Percentiles rank a stretch among this genome's conserved stretches.
Conservation (phyloP, 805 yeast genomes). For the Saturnispora besseyi region DNA sequence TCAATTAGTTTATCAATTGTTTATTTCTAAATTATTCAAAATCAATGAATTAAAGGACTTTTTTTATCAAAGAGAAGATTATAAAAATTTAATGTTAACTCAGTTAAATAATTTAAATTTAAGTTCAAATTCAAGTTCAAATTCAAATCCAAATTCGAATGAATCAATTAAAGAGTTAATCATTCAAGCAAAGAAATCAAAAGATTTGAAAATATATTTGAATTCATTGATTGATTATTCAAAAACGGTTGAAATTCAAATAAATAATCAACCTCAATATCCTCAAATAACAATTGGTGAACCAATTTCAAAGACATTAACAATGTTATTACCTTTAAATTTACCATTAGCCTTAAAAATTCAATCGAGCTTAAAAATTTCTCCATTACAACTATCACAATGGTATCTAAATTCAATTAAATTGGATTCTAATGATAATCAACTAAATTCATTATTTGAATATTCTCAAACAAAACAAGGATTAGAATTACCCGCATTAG, state of each 20-base stretch:
- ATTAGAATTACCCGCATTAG: slow-evolving; percentile 50
- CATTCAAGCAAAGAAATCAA: slow-evolving; percentile 30
- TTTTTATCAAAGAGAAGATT: slow-evolving; percentile 56
- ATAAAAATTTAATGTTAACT: slow-evolving; percentile 28
- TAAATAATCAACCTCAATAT: slow-evolving; percentile 22
- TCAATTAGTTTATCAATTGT: not conserved
- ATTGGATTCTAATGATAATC: slow-evolving; percentile 43
- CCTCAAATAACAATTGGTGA: slow-evolving; percentile 9
- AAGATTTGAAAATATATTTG: slow-evolving; percentile 34
- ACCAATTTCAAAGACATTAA: slow-evolving; percentile 41
- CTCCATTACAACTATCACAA: slow-evolving; percentile 49
- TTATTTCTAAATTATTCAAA: not conserved
- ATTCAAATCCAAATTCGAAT: slow-evolving; percentile 19
- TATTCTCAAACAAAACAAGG: slow-evolving; percentile 47
- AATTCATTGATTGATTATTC: not conserved
- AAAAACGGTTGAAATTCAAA: slow-evolving; percentile 36
- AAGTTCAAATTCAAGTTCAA: slow-evolving; percentile 14
- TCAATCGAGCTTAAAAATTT: slow-evolving; percentile 44
- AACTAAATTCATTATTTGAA: slow-evolving; percentile 43
- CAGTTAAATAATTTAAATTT: slow-evolving; percentile 12
- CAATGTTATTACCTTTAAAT: slow-evolving; percentile 39
- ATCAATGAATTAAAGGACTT: slow-evolving; percentile 42
- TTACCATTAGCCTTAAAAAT: slow-evolving; percentile 39
- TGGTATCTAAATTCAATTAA: slow-evolving; percentile 42
- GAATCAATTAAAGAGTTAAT: slow-evolving; percentile 20